A percentile compares a stretch with the other conserved stretches of the same genome.
phyloP scores from a whole-genome alignment of 768 basidiomycete species.

The Lactifluus echinatus region DNA sequence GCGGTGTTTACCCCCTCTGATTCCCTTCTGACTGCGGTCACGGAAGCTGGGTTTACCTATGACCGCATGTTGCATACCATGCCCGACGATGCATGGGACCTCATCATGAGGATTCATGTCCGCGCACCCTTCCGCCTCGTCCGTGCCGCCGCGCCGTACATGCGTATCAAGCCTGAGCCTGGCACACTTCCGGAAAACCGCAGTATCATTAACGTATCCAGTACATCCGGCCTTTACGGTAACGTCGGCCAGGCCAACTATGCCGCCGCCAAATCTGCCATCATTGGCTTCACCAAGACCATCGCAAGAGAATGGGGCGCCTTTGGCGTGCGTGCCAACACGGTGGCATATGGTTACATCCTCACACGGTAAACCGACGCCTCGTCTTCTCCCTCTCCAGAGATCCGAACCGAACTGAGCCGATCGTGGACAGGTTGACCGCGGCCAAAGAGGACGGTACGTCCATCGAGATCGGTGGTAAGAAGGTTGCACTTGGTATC shows the following conservation, averaged over 20 bases:
- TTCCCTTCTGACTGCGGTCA: neutral
- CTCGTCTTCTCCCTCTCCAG: neutral
- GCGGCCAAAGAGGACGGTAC: conserved; percentile 70
- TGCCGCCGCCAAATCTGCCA: conserved; percentile 69
- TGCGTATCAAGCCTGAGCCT: conserved; percentile 66
- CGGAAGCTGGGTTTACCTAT: conserved; percentile 62
- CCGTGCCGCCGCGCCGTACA: conserved; percentile 75
- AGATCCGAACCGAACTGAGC: neutral
- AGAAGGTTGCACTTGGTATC: conserved; percentile 77
- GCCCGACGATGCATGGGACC: conserved; percentile 71
- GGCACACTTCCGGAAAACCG: conserved; percentile 44
- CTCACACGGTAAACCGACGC: conserved; percentile 52
- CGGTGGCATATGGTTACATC: conserved; percentile 69
- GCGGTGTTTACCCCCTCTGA: neutral
- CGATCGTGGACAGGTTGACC: conserved; percentile 44
- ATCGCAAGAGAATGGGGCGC: conserved; percentile 83
- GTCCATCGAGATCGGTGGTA: conserved; percentile 70
- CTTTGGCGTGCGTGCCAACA: conserved; percentile 77
- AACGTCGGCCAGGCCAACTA: conserved; percentile 84
- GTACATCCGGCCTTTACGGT: conserved; percentile 75
- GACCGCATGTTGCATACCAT: conserved; percentile 87
- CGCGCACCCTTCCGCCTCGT: conserved; percentile 81
- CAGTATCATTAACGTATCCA: conserved; percentile 76
- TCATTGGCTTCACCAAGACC: conserved; percentile 76
- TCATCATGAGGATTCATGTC: conserved; percentile 80